phyloP scores from a whole-genome alignment of 805 yeast genomes.

The Pichia californica region DNA sequence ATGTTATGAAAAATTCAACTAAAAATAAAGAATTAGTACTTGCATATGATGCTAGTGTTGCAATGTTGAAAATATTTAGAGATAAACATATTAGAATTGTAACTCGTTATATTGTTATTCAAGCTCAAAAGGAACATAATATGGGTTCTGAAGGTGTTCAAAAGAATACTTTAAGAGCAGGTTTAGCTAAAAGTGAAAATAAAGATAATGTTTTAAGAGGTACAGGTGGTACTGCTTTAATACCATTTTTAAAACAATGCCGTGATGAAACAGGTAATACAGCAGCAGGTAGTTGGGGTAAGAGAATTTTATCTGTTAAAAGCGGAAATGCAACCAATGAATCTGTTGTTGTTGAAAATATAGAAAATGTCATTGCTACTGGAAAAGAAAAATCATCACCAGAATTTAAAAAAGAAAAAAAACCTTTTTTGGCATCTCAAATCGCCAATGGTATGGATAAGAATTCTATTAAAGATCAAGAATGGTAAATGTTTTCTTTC shows the following conservation, averaged over 20 bases:
- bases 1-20: constrained; percentile 39
- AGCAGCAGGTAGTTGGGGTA: constrained; percentile 92
- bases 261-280: constrained; percentile 93
- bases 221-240: constrained; percentile 89
- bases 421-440: no score
- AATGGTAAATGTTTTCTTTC: no score
- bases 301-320: constrained; percentile 40
- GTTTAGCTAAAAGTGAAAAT: constrained; percentile 44
- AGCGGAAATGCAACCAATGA: neutral
- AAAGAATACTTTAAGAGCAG: constrained; percentile 54
- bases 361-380: neutral
- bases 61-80: constrained; percentile 81
- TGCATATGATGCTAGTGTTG: constrained; percentile 83
- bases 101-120: constrained; percentile 77
- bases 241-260: constrained; percentile 91
- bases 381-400: no score
- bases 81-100: constrained; percentile 93
- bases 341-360: neutral
- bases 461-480: no score
- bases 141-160: constrained; percentile 40
- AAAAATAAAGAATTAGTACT: constrained; percentile 51
- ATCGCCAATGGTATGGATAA: no score
- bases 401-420: no score
- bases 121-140: constrained; percentile 52
- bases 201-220: constrained; percentile 59